phyloP scores from a whole-genome alignment of 495 filamentous ascomycete species.

The Neurospora sp. region DNA sequence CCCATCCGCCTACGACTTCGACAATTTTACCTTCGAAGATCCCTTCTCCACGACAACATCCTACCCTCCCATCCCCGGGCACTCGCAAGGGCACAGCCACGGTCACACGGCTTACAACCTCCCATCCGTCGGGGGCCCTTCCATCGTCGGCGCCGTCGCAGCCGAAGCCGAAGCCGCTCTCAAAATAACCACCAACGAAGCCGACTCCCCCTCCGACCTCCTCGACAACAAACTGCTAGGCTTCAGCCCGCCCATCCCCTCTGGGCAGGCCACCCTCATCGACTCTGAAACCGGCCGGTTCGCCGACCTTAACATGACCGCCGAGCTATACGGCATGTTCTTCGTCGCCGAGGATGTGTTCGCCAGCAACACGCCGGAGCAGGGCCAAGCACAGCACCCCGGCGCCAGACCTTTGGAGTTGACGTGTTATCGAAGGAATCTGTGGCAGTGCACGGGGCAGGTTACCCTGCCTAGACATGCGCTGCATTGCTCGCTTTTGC shows the following conservation, averaged over 20 bases:
- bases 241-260: conserved; percentile 59
- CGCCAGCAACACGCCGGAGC: conserved; percentile 21
- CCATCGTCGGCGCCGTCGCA: conserved; percentile 1
- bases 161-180: conserved; percentile 27
- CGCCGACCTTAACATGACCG: conserved; percentile 56
- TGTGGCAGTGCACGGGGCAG: conserved; percentile 81
- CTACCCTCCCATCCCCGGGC: conserved; percentile 35
- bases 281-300: conserved; percentile 14
- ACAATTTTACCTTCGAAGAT: conserved; percentile 56
- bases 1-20: conserved; percentile 42
- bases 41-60: conserved; percentile 39
- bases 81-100: background rate
- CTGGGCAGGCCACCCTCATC: conserved; percentile 47
- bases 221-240: conserved; percentile 46
- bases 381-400: background rate
- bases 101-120: background rate
- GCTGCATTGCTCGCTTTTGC: conserved; percentile 23
- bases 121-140: conserved; percentile 5
- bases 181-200: conserved; percentile 16
- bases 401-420: conserved; percentile 53
- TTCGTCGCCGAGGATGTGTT: conserved; percentile 73
- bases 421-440: conserved; percentile 84
- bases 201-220: conserved; percentile 27
- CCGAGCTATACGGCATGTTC: conserved; percentile 91
- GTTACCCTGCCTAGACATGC: conserved; percentile 66